Percentiles rank a stretch among this genome's conserved stretches.
These are phyloP conservation scores for Naganishia cerealis DNA, from an alignment of 1,284 basidiomycete species.

Conservation along the genomic window DNA sequence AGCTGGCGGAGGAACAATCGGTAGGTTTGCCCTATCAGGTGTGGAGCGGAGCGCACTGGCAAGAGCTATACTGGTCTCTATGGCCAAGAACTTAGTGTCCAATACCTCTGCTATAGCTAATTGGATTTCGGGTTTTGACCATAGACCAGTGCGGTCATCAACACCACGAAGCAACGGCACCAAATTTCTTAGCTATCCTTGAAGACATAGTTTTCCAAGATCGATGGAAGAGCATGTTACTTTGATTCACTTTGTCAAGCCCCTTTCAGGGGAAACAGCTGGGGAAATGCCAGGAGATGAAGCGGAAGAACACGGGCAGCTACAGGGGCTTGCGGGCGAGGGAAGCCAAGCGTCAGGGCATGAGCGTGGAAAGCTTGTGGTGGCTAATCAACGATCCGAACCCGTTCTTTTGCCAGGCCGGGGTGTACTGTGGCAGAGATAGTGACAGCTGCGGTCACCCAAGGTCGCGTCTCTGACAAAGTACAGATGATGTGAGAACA, in stretches of 20 bases:
- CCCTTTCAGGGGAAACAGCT: not conserved
- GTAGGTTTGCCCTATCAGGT: not conserved
- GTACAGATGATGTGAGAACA: not conserved
- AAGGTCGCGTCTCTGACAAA: not conserved
- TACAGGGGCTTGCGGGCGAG: not conserved
- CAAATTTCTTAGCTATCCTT: slow-evolving; percentile 12
- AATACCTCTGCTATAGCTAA: not conserved
- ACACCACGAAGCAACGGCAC: slow-evolving; percentile 12
- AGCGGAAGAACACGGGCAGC: slow-evolving; percentile 6
- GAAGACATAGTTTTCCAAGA: slow-evolving; percentile 14
- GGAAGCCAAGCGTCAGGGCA: not conserved
- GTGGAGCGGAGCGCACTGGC: slow-evolving; percentile 1
- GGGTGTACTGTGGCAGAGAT: not conserved
- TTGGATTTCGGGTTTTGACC: slow-evolving; percentile 4
- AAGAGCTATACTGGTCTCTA: not conserved
- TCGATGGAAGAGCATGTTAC: slow-evolving; percentile 8
- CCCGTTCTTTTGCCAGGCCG: not conserved
- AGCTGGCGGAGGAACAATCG: not conserved
- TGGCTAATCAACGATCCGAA: not conserved
- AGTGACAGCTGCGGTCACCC: not conserved
- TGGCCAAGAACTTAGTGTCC: not conserved
- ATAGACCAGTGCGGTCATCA: not conserved
- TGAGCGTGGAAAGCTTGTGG: slow-evolving; percentile 1
- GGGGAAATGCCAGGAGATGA: not conserved
- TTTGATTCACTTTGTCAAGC: not conserved